Evolutionary conservation across 176 grass and related monocot genomes (phyloP), one percentile per base, ranked within the genome.

Genomic region (Zea luxurians): DNA sequence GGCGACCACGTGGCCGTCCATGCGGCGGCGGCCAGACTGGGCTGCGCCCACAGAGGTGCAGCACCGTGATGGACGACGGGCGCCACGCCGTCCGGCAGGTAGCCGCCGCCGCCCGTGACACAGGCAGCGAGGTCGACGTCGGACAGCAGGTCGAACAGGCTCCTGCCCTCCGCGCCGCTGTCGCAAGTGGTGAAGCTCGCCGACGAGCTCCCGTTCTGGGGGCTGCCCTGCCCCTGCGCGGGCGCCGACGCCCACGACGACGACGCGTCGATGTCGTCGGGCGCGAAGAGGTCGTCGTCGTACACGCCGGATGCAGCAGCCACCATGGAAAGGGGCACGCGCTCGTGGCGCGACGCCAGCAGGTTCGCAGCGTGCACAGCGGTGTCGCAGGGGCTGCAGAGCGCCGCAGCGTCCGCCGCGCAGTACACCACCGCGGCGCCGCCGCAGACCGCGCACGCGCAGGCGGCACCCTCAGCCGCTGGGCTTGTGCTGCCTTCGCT

Each of bases 331-430:
- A 88, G 5, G 2, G 82, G 86, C 67, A 89, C 57, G 66, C 89
- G 77, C 37, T 84, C 82, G 72, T 93, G 91, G 52, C 85, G 82
- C 8, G 71, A 85, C 0, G 70, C 71, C 43, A 87, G 82, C 0
- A 44, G 78, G 81, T 91, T 91, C 0, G 76, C 80, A 2, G 78
- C 67, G 86, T 94, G 91, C 40, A 91, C 86, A 2, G 68, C 69
- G 16, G 46, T 75, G 64, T 93, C 91, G 71, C 91, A 93, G n/a
- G 71, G 37, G 13, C 6, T 27, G 70, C 91, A 94, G 45, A 94
- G 86, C 49, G 81, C 86, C 41, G 86, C 89, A 1, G 71, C 77
- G 60, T 94, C 83, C 2, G 89, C 92, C 1, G 71, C 27, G 58
- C 92, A 94, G 71, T 83, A 90, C 68, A 91, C 71, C 2, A 44